Percentiles rank a stretch among this genome's conserved stretches.
Evolutionary conservation across 306 rosid genomes (phyloP).

Genomic region (Carpinus fangiana): DNA sequence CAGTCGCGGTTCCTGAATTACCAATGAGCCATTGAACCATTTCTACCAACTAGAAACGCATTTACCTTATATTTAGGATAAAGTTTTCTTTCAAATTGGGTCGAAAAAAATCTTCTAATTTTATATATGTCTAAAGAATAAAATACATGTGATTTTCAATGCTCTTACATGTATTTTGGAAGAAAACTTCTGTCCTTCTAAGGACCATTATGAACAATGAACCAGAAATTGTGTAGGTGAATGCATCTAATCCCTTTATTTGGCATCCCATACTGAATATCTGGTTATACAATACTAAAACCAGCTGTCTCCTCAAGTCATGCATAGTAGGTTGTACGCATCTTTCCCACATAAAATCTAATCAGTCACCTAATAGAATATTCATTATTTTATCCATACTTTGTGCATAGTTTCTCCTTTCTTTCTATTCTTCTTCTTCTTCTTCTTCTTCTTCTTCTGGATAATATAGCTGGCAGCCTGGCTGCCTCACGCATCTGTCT

Average conservation of each 20-base stretch:
- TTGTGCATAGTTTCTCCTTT: neutral
- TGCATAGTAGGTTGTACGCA: neutral
- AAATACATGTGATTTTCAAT: no score
- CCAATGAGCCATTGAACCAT: neutral
- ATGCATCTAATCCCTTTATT: constrained; percentile 3
- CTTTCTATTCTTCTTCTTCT: neutral
- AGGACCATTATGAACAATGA: neutral
- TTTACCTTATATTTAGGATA: neutral
- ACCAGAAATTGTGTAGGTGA: neutral
- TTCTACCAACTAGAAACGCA: neutral
- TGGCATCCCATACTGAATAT: neutral
- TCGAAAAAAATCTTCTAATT: no score
- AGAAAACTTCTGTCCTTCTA: no score
- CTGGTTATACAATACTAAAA: neutral
- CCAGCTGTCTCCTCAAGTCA: neutral
- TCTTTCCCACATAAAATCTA: neutral
- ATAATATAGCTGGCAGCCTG: neutral
- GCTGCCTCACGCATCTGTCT: neutral
- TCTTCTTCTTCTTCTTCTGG: neutral
- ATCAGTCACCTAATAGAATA: neutral
- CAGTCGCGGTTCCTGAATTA: neutral
- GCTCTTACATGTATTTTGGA: no score
- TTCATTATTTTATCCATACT: neutral
- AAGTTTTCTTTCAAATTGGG: no score
- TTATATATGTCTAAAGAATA: no score